Evolutionary conservation across 1,139 yeast genomes (phyloP), one percentile per base, ranked within the genome.

Genomic region (Scheffersomyces insectosa): DNA sequence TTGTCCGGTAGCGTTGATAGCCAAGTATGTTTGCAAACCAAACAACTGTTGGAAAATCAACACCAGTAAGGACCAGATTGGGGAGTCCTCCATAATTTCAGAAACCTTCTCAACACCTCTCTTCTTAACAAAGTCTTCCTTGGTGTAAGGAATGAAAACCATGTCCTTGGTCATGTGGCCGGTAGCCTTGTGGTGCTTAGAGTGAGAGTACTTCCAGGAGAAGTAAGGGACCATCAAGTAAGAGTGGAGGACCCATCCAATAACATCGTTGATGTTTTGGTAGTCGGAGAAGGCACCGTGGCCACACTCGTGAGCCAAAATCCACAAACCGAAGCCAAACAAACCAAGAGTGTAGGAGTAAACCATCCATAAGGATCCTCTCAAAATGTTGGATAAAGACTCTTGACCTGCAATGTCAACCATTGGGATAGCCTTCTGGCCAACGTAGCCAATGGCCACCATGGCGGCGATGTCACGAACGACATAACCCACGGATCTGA

Each of bases 261-360:
- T 77, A 31, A 74, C 58, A 57, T 80, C 84, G 53, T 80, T 80
- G 47, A 80, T 72, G 67, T 66, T 65, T 30, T 73, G 77, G 57
- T 77, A 79, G 56, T 79, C 82, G 42, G 79, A 69, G 57, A 80
- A 80, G 11, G 85, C 85, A 56, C 76, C 80, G 57, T 80, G 85
- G 43, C 85, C 85, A 72, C 85, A 80, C 59, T 80, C 85, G 57
- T 80, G 85, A 36, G 85, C 84, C 62, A 81, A 59, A 43, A 81
- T 79, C 85, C 85, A 81, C 36, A 80, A 50, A 39, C 86, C 85
- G 32, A 82, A 77, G 9, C 72, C 75, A 47, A 75, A 68, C 42
- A 76, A 63, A 30, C 81, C 80, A 48, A 70, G 65, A 43, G 64
- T 56, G 54, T 66, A 66, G 39, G 70, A 61, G 46, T 76, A 83